Percentiles rank a stretch among this genome's conserved stretches.
Evolutionary conservation across 192 early-diverging fungal genomes (phyloP).

Genomic region (Coemansia aciculifera): DNA sequence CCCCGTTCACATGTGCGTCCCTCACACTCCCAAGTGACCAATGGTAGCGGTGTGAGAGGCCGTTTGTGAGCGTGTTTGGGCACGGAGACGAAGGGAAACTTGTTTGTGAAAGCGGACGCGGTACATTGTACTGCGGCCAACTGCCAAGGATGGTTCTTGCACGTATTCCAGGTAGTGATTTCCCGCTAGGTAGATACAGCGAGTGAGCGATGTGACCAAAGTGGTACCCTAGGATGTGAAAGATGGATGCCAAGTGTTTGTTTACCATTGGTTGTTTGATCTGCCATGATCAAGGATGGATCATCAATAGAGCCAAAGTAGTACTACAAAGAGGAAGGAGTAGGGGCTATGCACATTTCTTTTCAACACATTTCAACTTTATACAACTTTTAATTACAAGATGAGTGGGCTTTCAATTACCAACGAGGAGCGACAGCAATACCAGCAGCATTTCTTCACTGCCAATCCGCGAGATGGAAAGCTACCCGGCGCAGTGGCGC

Average conservation of each 20-base stretch:
- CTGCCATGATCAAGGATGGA: not conserved
- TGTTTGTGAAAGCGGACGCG: not conserved
- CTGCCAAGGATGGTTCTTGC: not conserved
- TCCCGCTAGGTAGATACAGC: not conserved
- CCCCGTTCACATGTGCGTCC: not conserved
- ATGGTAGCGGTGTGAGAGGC: not conserved
- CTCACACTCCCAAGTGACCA: not conserved
- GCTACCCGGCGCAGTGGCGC: slow-evolving; percentile 43
- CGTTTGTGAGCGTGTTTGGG: not conserved
- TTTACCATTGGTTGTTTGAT: not conserved
- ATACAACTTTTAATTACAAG: not conserved
- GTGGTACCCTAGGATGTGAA: too few species aligned
- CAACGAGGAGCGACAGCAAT: slow-evolving; percentile 34
- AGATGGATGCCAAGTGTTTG: too few species aligned
- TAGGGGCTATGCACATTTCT: not conserved
- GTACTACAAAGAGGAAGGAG: not conserved
- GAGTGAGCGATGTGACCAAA: not conserved
- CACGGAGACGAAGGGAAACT: not conserved
- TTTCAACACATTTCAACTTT: not conserved
- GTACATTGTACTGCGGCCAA: slow-evolving; percentile 1
- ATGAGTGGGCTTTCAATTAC: slow-evolving; percentile 40
- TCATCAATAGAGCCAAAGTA: not conserved
- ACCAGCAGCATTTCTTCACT: slow-evolving; percentile 49
- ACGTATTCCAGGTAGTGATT: not conserved
- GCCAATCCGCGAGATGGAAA: slow-evolving; percentile 45